phyloP scores from a whole-genome alignment of 1,284 basidiomycete species.

The Fomitopsis schrenkii region DNA sequence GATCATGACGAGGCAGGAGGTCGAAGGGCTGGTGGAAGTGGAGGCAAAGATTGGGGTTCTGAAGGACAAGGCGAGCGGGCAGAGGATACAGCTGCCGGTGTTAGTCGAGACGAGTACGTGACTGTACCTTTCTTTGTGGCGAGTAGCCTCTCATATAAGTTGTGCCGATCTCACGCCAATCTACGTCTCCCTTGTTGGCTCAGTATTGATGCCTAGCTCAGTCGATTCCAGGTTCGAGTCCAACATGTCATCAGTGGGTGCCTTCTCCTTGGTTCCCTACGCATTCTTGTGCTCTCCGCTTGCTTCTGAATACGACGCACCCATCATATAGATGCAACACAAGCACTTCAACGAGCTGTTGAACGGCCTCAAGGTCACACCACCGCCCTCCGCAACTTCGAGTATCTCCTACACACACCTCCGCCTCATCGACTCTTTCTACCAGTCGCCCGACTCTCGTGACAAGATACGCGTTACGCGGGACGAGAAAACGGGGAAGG shows the following conservation, averaged over 20 bases:
- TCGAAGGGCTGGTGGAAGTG: constrained; percentile 63
- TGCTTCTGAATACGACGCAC: constrained; percentile 12
- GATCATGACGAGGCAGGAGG: constrained; percentile 48
- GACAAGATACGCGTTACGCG: constrained; percentile 78
- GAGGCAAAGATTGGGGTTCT: constrained; percentile 93
- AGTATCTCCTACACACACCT: constrained; percentile 77
- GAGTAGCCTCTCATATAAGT: constrained; percentile 1
- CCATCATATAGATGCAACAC: constrained; percentile 69
- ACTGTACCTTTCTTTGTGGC: constrained; percentile 4
- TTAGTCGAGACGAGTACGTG: constrained; percentile 85
- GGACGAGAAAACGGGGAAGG: constrained; percentile 68
- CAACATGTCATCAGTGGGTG: constrained; percentile 83
- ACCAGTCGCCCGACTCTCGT: constrained; percentile 44
- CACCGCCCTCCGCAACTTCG: constrained; percentile 38
- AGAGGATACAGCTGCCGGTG: constrained; percentile 69
- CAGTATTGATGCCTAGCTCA: constrained; percentile 47
- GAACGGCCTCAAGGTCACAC: constrained; percentile 61
- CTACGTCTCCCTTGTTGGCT: not conserved
- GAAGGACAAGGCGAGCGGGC: constrained; percentile 52
- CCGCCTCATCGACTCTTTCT: constrained; percentile 82
- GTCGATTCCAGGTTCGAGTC: constrained; percentile 79
- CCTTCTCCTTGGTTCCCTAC: not conserved
- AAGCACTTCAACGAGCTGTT: constrained; percentile 82
- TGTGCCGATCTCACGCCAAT: not conserved
- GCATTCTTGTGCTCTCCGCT: not conserved